A percentile compares a stretch with the other conserved stretches of the same genome.
phyloP scores from a whole-genome alignment of 1,284 basidiomycete genomes.

The Microbotryum intermedium region DNA sequence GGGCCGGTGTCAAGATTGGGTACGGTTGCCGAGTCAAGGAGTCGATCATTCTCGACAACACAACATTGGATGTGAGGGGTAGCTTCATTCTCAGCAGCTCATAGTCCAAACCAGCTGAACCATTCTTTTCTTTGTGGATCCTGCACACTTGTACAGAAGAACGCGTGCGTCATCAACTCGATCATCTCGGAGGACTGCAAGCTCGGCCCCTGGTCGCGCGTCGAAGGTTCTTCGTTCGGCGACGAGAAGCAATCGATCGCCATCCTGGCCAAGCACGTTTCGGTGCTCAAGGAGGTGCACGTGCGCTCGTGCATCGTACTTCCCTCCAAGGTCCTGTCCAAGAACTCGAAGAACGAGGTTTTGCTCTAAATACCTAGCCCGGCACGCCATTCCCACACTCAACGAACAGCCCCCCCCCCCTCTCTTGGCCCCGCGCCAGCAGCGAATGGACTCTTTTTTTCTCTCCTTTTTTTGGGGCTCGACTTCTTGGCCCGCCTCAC shows the following conservation, averaged over 20 bases:
- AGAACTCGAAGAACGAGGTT: conserved; percentile 44
- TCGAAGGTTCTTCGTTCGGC: conserved; percentile 41
- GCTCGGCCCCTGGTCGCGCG: conserved; percentile 45
- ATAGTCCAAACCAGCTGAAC: background rate
- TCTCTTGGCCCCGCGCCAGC: no score
- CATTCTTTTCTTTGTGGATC: background rate
- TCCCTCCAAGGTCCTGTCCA: conserved; percentile 44
- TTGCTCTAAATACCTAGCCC: conserved; percentile 37
- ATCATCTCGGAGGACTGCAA: conserved; percentile 43
- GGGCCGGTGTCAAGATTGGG: conserved; percentile 40
- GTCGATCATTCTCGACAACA: conserved; percentile 45
- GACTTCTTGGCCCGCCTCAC: no score
- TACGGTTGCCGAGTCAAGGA: conserved; percentile 46
- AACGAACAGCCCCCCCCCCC: no score
- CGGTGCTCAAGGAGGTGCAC: conserved; percentile 41
- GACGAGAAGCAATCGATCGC: conserved; percentile 40
- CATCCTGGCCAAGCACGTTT: conserved; percentile 41
- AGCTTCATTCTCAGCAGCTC: background rate
- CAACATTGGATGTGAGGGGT: conserved; percentile 38
- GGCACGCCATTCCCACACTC: no score
- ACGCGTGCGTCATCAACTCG: conserved; percentile 44
- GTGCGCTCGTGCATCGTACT: conserved; percentile 45
- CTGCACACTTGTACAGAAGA: conserved; percentile 33
- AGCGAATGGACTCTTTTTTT: no score
- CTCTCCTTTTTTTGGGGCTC: no score